Conservation (phyloP, 2,329 filamentous ascomycete genomes). For the Simplicillium sp. region DNA sequence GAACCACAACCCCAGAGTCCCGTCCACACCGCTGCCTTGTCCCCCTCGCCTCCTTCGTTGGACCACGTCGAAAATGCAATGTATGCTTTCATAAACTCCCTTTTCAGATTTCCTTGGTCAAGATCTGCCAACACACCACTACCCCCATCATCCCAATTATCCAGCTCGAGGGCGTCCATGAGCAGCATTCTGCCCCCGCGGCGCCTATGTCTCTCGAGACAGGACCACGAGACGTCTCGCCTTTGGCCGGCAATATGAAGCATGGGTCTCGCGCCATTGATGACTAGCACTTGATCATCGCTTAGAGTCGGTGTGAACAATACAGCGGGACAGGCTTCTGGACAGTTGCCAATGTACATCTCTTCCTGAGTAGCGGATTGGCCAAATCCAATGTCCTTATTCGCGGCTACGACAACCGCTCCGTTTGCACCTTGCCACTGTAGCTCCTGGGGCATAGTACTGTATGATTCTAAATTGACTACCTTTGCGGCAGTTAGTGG, state of each 20-base stretch:
- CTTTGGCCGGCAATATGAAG: slow-evolving; percentile 18
- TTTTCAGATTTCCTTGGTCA: slow-evolving; percentile 12
- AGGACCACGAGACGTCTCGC: slow-evolving; percentile 16
- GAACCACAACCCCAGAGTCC: slow-evolving; percentile 26
- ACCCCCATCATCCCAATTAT: slow-evolving; percentile 13
- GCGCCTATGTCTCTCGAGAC: slow-evolving; percentile 5
- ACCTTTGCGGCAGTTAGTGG: slow-evolving; percentile 9
- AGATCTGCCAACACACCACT: slow-evolving; percentile 16
- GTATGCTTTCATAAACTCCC: slow-evolving; percentile 20
- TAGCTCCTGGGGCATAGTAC: slow-evolving; percentile 13
- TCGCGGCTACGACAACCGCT: slow-evolving; percentile 21
- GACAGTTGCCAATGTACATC: slow-evolving; percentile 21
- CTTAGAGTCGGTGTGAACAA: slow-evolving; percentile 19
- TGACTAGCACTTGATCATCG: slow-evolving; percentile 15
- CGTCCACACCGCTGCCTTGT: slow-evolving; percentile 13
- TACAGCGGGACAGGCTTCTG: slow-evolving; percentile 23
- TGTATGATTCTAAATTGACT: slow-evolving; percentile 12
- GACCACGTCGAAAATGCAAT: slow-evolving; percentile 15
- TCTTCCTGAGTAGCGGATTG: slow-evolving; percentile 26
- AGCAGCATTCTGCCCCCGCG: slow-evolving; percentile 20
- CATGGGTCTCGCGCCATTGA: slow-evolving; percentile 18
- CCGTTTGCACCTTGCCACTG: slow-evolving; percentile 13
- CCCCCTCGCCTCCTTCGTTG: no score
- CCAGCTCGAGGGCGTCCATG: slow-evolving; percentile 27
- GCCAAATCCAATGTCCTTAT: slow-evolving; percentile 23